Evolutionary conservation across 2,329 filamentous ascomycete species (phyloP), one percentile per base, ranked within the genome.

Genomic region (Alternaria angustiovoidea): DNA sequence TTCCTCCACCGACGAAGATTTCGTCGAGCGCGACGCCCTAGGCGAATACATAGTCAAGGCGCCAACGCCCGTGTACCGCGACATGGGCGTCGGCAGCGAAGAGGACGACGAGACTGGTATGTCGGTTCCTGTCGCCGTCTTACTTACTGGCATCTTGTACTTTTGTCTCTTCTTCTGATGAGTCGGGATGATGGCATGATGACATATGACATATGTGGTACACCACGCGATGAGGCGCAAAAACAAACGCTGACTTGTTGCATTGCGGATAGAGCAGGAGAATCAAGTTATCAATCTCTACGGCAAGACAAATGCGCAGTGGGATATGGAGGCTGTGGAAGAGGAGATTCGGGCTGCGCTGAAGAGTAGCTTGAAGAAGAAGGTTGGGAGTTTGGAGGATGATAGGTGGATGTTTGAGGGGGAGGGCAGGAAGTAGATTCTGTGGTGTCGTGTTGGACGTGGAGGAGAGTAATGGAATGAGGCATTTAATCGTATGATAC

Each of bases 391-490:
- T 14, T 80, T 96, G 51, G 86, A 91, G 22, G 91, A 95, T 51
- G 93, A 97, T 72, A 91, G 89, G 70, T 97, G 93, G 93, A 96
- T 96, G 89, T 96, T 91, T 79, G 92, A 94, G 76, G 82, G 87
- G 2, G 90, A 92, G 69, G 32, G 59, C 28, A 69, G 66, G 49
- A 66, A 65, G 34, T 66, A 53, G 26, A 9, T 7, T 38, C 18
- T 28, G 43, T 55, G 20, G 28, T 16, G 11, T 12, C 7, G 20
- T 11, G n/a, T 4, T 20, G 44, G 18, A 4, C 34, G 11, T 49
- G 38, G 14, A 18, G 4, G 28, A 30, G 28, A 2, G 28, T 30
- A 12, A 30, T 30, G 22, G 26, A 39, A 14, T 5, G 20, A 16
- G n/a, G 28, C 28, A 36, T 42, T 48, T 51, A 32, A 18, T 20